Evolutionary conservation across 306 rosid species (phyloP), one percentile per base, ranked within the genome.

Genomic region (Notholithocarpus densiflorus): DNA sequence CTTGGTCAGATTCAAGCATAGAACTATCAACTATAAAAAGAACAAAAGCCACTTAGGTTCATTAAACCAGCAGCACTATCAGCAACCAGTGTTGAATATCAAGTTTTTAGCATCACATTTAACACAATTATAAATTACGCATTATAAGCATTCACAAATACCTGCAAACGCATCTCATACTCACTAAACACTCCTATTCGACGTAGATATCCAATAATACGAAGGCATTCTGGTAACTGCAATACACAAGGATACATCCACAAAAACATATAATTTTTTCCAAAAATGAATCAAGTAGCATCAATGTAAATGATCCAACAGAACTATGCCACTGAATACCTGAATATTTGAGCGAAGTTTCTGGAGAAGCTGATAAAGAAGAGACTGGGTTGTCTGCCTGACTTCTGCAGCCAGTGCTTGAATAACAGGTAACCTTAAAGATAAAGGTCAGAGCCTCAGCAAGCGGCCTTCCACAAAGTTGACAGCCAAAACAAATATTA

Each of bases 321-420:
- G 72, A 74, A 73, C 20, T 51, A 79, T 40, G 45, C 20, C 54
- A 72, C 71, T 82, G 60, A 52, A 45, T 56, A 91, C 99, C 99
- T 96, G 99, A 87, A 96, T 91, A 83, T 96, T 96, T 62, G 99
- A 96, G 53, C 97, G 99, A 80, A 96, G 99, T 87, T 91, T 96
- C 83, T 88, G 99, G 76, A 93, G 94, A 90, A 96, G 98, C 77
- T 96, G 98, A 71, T 88, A 90, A 87, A 93, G 99, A 81, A 96
- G 99, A 81, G 98, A 90, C 72, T 96, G 98, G 77, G 99, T 93
- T 79, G 87, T 93, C 86, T 83, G 92, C 85, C 93, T 87, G 81
- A 91, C 99, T 80, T 96, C 99, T 69, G 94, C 89, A 68, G 92
- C 94, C 82, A 96, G 87, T 4, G 91, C 92, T 87, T 96, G 98